Conservation (phyloP, 176 grass and related monocot genomes). For the Rhipidocladum racemiflorum region DNA sequence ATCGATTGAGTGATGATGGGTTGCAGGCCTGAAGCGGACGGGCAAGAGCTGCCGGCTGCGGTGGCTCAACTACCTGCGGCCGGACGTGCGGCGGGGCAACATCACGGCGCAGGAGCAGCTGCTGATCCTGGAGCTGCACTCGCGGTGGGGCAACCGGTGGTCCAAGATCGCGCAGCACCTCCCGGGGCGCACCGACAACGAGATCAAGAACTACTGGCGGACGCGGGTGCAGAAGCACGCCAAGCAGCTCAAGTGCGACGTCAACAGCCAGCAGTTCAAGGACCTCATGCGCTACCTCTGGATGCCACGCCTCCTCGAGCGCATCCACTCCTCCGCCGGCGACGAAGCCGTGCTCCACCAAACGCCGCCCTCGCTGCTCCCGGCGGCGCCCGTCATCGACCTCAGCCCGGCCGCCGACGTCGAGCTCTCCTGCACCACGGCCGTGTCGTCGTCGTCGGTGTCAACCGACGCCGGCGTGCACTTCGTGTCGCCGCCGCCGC, state of each 20-base stretch:
- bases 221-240: conserved; percentile 92
- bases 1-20: too few species aligned
- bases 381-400: neutral
- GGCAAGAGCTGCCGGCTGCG: conserved; percentile 91
- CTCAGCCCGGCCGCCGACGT: neutral
- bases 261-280: conserved; percentile 84
- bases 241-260: conserved; percentile 80
- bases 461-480: conserved; percentile 26
- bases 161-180: conserved; percentile 94
- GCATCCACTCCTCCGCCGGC: conserved; percentile 28
- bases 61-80: conserved; percentile 95
- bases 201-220: conserved; percentile 99
- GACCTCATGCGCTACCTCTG: conserved; percentile 84
- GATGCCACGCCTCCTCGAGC: conserved; percentile 87
- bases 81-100: conserved; percentile 76
- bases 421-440: conserved; percentile 49
- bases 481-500: conserved; percentile 3
- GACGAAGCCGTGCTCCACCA: neutral
- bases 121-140: conserved; percentile 87
- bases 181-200: conserved; percentile 87
- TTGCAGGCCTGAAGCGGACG: conserved; percentile 63
- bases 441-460: conserved; percentile 42
- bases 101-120: conserved; percentile 89
- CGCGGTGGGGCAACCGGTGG: conserved; percentile 94
- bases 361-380: neutral